phyloP scores from a whole-genome alignment of 2,329 filamentous ascomycete genomes.

The Emmonsia crescens region DNA sequence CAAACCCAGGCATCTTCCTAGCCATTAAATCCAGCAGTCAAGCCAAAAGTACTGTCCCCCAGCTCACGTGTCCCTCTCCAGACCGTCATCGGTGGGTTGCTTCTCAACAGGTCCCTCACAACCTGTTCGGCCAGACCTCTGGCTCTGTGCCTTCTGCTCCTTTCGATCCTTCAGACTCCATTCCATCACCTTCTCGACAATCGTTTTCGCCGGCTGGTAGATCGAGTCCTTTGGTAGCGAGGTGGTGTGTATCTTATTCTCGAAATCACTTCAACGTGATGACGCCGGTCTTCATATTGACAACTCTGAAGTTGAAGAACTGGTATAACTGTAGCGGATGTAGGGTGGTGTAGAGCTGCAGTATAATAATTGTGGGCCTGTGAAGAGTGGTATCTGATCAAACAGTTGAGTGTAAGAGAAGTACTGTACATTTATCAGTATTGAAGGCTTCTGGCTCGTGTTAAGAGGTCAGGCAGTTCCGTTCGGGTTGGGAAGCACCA shows the following conservation, averaged over 20 bases:
- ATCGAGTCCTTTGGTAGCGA: neutral
- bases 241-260: neutral
- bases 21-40: neutral
- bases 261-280: neutral
- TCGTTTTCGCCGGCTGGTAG: neutral
- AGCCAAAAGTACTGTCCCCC: neutral
- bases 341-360: too few species aligned
- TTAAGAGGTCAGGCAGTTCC: too few species aligned
- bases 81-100: neutral
- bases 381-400: too few species aligned
- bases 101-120: neutral
- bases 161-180: neutral
- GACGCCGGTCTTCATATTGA: neutral
- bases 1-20: neutral
- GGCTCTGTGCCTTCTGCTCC: neutral
- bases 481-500: too few species aligned
- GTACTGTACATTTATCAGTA: too few species aligned
- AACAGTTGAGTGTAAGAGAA: too few species aligned
- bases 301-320: neutral
- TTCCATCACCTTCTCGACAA: neutral
- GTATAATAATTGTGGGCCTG: too few species aligned
- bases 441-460: too few species aligned
- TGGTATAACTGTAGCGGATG: too few species aligned
- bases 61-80: neutral
- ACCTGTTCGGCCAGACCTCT: neutral